Evolutionary conservation across 257 asterid species (phyloP), one percentile per base, ranked within the genome.

Genomic region (Solanum okadae): DNA sequence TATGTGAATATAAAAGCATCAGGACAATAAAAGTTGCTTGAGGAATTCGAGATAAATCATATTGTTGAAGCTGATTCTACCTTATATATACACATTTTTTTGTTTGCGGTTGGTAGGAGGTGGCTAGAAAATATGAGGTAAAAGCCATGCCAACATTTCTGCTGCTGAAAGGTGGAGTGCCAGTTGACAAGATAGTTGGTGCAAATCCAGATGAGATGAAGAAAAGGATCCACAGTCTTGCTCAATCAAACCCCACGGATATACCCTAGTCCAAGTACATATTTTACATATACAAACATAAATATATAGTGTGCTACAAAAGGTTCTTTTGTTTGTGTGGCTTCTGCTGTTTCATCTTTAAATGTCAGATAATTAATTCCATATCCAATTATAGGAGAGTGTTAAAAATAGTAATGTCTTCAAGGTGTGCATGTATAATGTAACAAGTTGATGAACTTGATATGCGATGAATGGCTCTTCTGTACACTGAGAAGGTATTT

Each of bases 71-170:
- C 13, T 13, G 11, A 38, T 76, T 38, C 59, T 29, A 76, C 13
- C 56, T 77, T 40, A 75, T 38, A 38, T 77, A 38, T 77, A 1
- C 84, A 40, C 61, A 44, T 16, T 29, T 81, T 29, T 49, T 49
- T 5, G 15, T 29, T 81, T 29, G 37, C 12, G 42, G 46, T 81
- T 20, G 16, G 8, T 72, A 92, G 94, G 92, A 87, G 78, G 92
- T 92, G 83, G 91, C 94, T 34, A 85, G 90, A 4, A 89, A 88
- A 79, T 90, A 89, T 88, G 90, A 89, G 91, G 75, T 92, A 12
- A 92, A 90, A 85, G 93, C 93, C 35, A 92, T 92, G 94, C 94
- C 93, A 34, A 92, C 94, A 5, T 92, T 92, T 70, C 37, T 90
- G 76, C 70, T 92, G 90, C 34, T 92, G 52, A 92, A 90, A 87